These are phyloP conservation scores for Amanita phalloides DNA, from an alignment of 768 basidiomycete species.

Conservation along the genomic window DNA sequence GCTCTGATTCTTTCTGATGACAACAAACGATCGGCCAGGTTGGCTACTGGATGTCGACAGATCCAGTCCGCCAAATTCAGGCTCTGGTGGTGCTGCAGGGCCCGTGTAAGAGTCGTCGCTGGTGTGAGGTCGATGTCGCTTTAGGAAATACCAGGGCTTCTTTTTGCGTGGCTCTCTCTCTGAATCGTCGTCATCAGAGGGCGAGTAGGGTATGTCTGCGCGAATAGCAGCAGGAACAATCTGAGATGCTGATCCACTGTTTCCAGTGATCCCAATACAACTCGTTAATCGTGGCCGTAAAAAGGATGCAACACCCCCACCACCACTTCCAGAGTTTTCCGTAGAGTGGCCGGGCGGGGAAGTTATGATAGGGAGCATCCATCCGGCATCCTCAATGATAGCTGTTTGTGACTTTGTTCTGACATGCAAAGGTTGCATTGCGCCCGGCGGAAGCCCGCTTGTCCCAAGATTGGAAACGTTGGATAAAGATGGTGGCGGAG, in stretches of 20 bases:
- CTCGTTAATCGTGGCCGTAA: conserved; percentile 3
- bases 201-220: conserved; percentile 9
- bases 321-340: not conserved
- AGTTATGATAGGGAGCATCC: conserved; percentile 12
- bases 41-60: conserved; percentile 19
- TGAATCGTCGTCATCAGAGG: conserved; percentile 30
- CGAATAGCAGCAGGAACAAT: not conserved
- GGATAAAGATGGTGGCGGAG: conserved; percentile 41
- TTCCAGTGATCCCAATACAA: not conserved
- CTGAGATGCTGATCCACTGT: not conserved
- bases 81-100: conserved; percentile 18
- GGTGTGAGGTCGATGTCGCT: conserved; percentile 49
- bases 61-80: conserved; percentile 22
- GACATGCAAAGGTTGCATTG: conserved; percentile 53
- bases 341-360: conserved; percentile 8
- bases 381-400: conserved; percentile 58
- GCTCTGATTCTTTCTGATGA: conserved; percentile 50
- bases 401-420: conserved; percentile 80
- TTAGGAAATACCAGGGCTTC: conserved; percentile 61
- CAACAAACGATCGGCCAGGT: conserved; percentile 53
- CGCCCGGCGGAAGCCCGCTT: conserved; percentile 42
- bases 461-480: conserved; percentile 23
- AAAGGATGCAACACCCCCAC: not conserved
- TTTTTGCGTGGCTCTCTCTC: conserved; percentile 39
- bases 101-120: conserved; percentile 31